Conservation (phyloP, 495 filamentous ascomycete species). For the Aspergillus kassunensis region DNA sequence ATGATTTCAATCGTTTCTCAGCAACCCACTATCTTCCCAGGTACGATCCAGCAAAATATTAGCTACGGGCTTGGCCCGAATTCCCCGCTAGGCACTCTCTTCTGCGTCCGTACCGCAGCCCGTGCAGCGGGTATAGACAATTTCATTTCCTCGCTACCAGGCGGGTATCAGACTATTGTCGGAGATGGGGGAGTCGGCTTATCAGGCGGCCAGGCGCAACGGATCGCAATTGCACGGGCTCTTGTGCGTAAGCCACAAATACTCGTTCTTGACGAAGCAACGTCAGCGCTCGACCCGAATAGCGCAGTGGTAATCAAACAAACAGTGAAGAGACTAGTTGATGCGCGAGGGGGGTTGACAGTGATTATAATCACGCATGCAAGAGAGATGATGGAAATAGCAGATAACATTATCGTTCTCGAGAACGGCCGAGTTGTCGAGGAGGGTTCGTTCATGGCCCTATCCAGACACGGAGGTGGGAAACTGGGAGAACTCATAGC, state of each 20-base stretch:
- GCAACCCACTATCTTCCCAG: constrained; percentile 70
- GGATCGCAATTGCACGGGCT: constrained; percentile 78
- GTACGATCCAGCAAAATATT: constrained; percentile 73
- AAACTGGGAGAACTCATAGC: constrained; percentile 36
- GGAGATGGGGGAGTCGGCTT: constrained; percentile 73
- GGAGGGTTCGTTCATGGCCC: constrained; percentile 54
- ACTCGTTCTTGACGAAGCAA: constrained; percentile 85
- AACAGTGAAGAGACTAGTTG: constrained; percentile 50
- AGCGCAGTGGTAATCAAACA: constrained; percentile 63
- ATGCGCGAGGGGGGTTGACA: constrained; percentile 33
- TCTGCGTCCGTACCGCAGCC: constrained; percentile 56
- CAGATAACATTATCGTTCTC: constrained; percentile 65
- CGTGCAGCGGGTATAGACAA: constrained; percentile 70
- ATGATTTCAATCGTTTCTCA: constrained; percentile 77
- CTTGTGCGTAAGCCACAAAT: constrained; percentile 64
- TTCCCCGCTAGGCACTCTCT: constrained; percentile 29
- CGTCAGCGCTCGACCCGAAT: constrained; percentile 69
- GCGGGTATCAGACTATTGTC: constrained; percentile 70
- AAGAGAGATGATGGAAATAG: constrained; percentile 77
- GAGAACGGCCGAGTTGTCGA: constrained; percentile 66
- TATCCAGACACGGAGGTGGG: constrained; percentile 39
- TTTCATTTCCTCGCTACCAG: constrained; percentile 68
- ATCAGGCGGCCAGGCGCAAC: constrained; percentile 81
- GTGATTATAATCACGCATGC: constrained; percentile 74
- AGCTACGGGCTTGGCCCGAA: constrained; percentile 60